Evolutionary conservation across 2,329 filamentous ascomycete genomes (phyloP), one percentile per base, ranked within the genome.

Genomic region (Sporothrix euskadiensis): DNA sequence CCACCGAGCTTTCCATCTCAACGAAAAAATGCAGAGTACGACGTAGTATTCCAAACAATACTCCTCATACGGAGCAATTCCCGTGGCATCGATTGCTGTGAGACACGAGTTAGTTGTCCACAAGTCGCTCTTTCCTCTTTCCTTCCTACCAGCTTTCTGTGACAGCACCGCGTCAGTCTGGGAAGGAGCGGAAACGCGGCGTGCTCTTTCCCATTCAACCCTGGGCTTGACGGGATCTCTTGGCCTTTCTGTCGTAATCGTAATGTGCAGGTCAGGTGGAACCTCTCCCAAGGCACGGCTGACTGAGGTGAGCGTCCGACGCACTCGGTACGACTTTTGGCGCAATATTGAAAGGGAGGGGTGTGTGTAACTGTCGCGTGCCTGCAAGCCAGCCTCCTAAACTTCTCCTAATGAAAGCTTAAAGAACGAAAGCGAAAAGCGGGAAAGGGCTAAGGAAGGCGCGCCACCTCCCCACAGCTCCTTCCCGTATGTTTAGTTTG

Each of bases 191-290:
- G 41, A 47, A 44, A 16, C 22, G 61, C 39, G 61, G 6, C n/a
- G 22, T 14, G 61, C 39, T 47, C 22, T 66, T 65, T 47, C 61
- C 39, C 16, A 9, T 63, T 30, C 2, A 65, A 44, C 19, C 30
- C 8, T 47, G n/a, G n/a, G n/a, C 39, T 47, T 66, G 61, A 39
- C 61, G 44, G 19, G 30, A 30, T 16, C 39, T 66, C 61, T 66
- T 47, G 61, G 61, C 61, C 3, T 16, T n/a, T 61, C 47, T 5
- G 16, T 65, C n/a, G 61, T 47, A 19, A 30, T 59, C 26, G 56
- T 32, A 66, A 30, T 30, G 39, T 47, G 61, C 61, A 65, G 30
- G 30, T 66, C 22, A 8, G 61, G 61, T 66, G 61, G 61, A 47
- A 9, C n/a, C 39, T 39, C 61, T 19, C 30, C 56, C 30, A 35